Percentiles rank a stretch among this genome's conserved stretches.
Evolutionary conservation across 257 asterid genomes (phyloP).

Genomic region (Forsythia suspensa): DNA sequence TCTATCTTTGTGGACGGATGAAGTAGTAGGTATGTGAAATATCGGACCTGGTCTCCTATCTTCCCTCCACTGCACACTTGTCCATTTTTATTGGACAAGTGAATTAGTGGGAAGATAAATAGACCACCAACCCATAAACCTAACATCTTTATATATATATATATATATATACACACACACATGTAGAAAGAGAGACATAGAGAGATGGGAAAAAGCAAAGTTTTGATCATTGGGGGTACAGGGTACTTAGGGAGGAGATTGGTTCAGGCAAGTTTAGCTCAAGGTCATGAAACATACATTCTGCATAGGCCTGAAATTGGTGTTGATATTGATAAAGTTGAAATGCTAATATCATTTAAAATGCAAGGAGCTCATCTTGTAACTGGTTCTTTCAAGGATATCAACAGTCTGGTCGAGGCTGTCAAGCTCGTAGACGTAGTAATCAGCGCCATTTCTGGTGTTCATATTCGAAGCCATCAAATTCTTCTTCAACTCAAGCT

Average conservation of each 20-base stretch:
- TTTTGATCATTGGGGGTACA: background rate
- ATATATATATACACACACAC: too few species aligned
- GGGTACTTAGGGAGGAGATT: background rate
- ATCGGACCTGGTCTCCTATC: too few species aligned
- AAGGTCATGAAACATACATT: background rate
- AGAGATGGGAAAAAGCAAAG: background rate
- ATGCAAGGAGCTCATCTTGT: slow-evolving; percentile 28
- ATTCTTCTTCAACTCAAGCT: slow-evolving; percentile 32
- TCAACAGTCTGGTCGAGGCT: slow-evolving; percentile 25
- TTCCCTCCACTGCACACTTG: too few species aligned
- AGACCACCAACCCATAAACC: too few species aligned
- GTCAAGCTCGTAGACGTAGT: slow-evolving; percentile 30
- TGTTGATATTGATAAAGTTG: slow-evolving; percentile 25
- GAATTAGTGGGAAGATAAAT: too few species aligned
- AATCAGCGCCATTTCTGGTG: slow-evolving; percentile 30
- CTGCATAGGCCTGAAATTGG: slow-evolving; percentile 8
- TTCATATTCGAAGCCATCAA: slow-evolving; percentile 28
- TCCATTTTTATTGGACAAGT: too few species aligned
- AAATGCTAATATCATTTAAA: slow-evolving; percentile 22
- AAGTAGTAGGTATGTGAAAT: too few species aligned
- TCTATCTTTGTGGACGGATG: too few species aligned
- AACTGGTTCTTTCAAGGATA: slow-evolving; percentile 17
- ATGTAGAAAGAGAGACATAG: background rate
- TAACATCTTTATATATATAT: too few species aligned
- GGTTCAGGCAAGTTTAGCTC: slow-evolving; percentile 7